Base-by-base conservation (phyloP, 106 monocot species). In the Allium cepa region DNA sequence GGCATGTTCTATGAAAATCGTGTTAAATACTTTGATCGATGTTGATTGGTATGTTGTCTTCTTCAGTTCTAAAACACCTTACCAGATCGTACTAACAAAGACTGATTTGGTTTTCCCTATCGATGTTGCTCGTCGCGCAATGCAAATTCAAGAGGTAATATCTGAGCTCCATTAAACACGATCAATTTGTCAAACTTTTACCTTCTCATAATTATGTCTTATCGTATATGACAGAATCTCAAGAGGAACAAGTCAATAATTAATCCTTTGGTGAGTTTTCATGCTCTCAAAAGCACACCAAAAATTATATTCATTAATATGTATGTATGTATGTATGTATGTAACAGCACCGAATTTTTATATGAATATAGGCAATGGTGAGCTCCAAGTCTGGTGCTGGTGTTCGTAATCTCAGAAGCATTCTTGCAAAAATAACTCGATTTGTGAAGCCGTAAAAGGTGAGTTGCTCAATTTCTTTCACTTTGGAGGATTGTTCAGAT, bases 371-470 rank as follows among this genome's bases (percentile, higher is more conserved):
- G 99, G 83, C 83, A 87, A 99, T 99, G 93, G 83, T 88, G 75
- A 93, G 99, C 72, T 99, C 99, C 58, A 93, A 87, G 67, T 83
- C 90, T 69, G 99, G 99, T 51, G 99, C 87, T 57, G 99, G 99
- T 6, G 82, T 99, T 47, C 79, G 83, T 7, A 84, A 68, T 65
- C 59, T 93, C 47, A 93, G 99, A 78, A 79, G 77, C 7, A 81
- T 86, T 56, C 90, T 99, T 7, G 65, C 84, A 7, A 93, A 87
- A 60, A 62, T 99, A 53, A 80, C 87, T 69, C 90, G 99, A 10
- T 90, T 85, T 68, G 62, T 77, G 47, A 93, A 93, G 69, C 88
- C 83, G 47, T 93, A 83, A 62, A 11, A 49, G 68, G 61, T 9
- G 14, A 69, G 56, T 56, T 7, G 11, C 47, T 36, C 3, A 36